A percentile compares a stretch with the other conserved stretches of the same genome.
Conservation (phyloP, 305 asterid species). For the Fraxinus sp. region DNA sequence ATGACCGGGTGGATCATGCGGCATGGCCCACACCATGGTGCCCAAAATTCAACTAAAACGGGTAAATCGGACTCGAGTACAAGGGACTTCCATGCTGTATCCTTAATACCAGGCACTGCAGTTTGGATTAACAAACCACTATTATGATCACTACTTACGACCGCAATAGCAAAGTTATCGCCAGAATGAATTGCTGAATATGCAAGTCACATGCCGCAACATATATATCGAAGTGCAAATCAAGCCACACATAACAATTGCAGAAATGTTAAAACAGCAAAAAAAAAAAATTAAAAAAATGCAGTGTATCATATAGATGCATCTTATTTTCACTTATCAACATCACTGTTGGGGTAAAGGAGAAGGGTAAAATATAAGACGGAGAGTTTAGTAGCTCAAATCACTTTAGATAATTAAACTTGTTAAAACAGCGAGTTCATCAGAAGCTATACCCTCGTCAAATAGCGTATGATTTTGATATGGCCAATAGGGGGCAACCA, state of each 20-base stretch:
- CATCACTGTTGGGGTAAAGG: neutral
- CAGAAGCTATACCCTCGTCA: neutral
- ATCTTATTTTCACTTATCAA: neutral
- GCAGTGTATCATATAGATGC: neutral
- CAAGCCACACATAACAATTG: neutral
- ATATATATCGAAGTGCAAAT: neutral
- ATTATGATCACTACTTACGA: neutral
- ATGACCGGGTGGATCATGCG: conserved; percentile 81
- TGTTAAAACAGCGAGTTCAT: neutral
- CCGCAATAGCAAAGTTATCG: neutral
- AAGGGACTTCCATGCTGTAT: conserved; percentile 52
- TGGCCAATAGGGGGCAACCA: too few relatives aligned
- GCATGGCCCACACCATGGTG: conserved; percentile 98
- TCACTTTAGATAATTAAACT: neutral
- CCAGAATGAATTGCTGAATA: neutral
- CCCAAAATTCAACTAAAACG: conserved; percentile 92
- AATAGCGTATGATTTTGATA: neutral
- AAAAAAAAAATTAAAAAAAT: too few relatives aligned
- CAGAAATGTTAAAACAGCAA: neutral
- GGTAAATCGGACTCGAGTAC: conserved; percentile 57
- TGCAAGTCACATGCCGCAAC: neutral
- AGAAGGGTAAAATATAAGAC: neutral
- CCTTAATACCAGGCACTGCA: conserved; percentile 63
- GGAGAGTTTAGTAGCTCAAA: neutral
- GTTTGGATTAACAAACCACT: conserved; percentile 11